Percentiles rank a stretch among this genome's conserved stretches.
Conservation (phyloP, 164 flowering plant species). For the Tinospora cordifolia region DNA sequence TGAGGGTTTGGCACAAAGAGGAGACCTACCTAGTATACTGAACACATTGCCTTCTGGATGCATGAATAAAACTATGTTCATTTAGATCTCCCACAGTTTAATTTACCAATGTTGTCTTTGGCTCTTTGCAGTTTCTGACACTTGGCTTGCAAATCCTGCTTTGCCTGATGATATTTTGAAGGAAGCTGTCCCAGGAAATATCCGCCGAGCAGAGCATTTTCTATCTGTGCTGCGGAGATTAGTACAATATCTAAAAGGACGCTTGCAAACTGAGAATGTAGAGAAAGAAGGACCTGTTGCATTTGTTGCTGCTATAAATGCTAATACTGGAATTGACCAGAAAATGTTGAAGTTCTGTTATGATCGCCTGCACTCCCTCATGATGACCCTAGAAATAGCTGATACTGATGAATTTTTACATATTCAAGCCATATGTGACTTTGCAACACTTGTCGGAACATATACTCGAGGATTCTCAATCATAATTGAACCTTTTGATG, state of each 20-base stretch:
- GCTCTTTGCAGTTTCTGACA: slow-evolving; percentile 48
- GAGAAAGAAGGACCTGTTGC: slow-evolving; percentile 92
- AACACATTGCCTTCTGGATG: background rate
- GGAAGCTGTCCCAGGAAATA: slow-evolving; percentile 99
- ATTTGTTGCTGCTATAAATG: slow-evolving; percentile 59
- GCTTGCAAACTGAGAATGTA: slow-evolving; percentile 79
- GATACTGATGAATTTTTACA: slow-evolving; percentile 92
- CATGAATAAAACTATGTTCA: background rate
- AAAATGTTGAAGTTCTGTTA: slow-evolving; percentile 89
- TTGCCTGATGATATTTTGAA: slow-evolving; percentile 93
- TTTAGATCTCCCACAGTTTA: background rate
- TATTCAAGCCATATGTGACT: slow-evolving; percentile 89
- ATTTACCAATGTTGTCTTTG: background rate
- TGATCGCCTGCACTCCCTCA: slow-evolving; percentile 89
- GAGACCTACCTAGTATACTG: slow-evolving; percentile 72
- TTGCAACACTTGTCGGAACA: slow-evolving; percentile 96
- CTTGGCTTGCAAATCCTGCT: slow-evolving; percentile 91
- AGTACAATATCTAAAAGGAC: slow-evolving; percentile 75
- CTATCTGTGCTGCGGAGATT: slow-evolving; percentile 80
- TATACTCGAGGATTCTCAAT: slow-evolving; percentile 89
- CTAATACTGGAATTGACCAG: slow-evolving; percentile 91
- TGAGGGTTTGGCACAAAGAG: slow-evolving; percentile 89
- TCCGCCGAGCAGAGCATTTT: slow-evolving; percentile 96
- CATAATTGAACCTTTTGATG: slow-evolving; percentile 96
- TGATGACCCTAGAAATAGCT: slow-evolving; percentile 90